Evolutionary conservation across 257 asterid species (phyloP).

Genomic region (Penstemon eatonii): DNA sequence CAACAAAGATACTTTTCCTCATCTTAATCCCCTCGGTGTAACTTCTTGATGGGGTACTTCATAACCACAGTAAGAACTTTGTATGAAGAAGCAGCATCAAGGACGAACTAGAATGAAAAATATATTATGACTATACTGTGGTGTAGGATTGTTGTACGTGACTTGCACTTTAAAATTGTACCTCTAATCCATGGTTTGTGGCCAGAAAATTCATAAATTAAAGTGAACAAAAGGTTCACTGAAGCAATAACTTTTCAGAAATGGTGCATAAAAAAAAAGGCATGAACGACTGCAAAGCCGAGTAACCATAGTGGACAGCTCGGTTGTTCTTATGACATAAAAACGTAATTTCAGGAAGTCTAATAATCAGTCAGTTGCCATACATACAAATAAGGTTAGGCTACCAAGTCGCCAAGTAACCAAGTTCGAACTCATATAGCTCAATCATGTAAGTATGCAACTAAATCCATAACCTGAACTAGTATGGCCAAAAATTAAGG

Average conservation of each 20-base stretch:
- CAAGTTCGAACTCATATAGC: background rate
- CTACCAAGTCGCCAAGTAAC: background rate
- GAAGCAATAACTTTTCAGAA: background rate
- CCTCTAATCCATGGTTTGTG: no score
- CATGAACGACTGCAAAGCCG: background rate
- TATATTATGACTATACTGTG: no score
- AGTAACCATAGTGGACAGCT: background rate
- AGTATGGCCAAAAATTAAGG: background rate
- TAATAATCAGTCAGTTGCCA: conserved; percentile 4
- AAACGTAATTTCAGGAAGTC: conserved; percentile 2
- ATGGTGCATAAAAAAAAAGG: background rate
- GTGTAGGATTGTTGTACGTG: no score
- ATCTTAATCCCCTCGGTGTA: background rate
- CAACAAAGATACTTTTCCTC: conserved; percentile 1
- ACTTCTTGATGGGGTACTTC: conserved; percentile 10
- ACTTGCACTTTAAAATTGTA: no score
- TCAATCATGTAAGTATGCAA: background rate
- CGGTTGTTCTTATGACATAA: background rate
- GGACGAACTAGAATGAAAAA: background rate
- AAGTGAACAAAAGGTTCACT: background rate
- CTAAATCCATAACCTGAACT: background rate
- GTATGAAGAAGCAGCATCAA: background rate
- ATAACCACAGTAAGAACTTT: background rate
- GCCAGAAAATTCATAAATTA: background rate
- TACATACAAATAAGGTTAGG: background rate